These are phyloP conservation scores for Diplodia corticola DNA, from an alignment of 2,329 filamentous ascomycete genomes.

Conservation along the genomic window DNA sequence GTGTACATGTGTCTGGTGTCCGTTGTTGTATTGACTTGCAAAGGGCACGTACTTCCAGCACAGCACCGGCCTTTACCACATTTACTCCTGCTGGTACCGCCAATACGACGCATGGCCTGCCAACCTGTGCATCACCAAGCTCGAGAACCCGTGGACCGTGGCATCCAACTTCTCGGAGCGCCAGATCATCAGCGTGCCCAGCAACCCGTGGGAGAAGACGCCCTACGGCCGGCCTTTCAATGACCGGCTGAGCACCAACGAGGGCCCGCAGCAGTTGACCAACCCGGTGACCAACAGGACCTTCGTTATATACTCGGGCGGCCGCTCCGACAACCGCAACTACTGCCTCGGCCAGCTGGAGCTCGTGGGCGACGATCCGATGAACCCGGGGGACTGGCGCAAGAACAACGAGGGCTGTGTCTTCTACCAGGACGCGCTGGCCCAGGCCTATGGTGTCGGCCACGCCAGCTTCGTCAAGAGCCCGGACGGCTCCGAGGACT, in stretches of 20 bases:
- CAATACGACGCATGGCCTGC: conserved; percentile 52
- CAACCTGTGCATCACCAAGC: conserved; percentile 54
- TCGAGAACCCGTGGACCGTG: conserved; percentile 52
- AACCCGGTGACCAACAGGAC: conserved; percentile 50
- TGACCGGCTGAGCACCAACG: conserved; percentile 51
- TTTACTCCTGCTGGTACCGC: conserved; percentile 45
- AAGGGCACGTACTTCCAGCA: conserved; percentile 56
- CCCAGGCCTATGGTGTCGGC: conserved; percentile 50
- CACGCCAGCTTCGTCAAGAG: conserved; percentile 54
- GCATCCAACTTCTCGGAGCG: conserved; percentile 48
- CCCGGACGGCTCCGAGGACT: conserved; percentile 50
- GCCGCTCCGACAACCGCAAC: conserved; percentile 53
- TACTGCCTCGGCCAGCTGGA: conserved; percentile 56
- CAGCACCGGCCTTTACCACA: conserved; percentile 38
- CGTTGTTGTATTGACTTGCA: no score
- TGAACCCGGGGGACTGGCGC: conserved; percentile 51
- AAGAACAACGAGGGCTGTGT: conserved; percentile 51
- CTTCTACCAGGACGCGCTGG: conserved; percentile 51
- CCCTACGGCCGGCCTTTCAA: conserved; percentile 51
- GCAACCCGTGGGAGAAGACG: conserved; percentile 54
- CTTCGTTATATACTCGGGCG: conserved; percentile 53
- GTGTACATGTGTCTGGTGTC: no score
- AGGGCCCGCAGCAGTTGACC: conserved; percentile 52
- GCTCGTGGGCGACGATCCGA: conserved; percentile 51
- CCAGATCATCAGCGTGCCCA: conserved; percentile 49